A percentile compares a stretch with the other conserved stretches of the same genome.
phyloP scores from a whole-genome alignment of 202 grass and related monocot genomes.

The Setaria viridis region DNA sequence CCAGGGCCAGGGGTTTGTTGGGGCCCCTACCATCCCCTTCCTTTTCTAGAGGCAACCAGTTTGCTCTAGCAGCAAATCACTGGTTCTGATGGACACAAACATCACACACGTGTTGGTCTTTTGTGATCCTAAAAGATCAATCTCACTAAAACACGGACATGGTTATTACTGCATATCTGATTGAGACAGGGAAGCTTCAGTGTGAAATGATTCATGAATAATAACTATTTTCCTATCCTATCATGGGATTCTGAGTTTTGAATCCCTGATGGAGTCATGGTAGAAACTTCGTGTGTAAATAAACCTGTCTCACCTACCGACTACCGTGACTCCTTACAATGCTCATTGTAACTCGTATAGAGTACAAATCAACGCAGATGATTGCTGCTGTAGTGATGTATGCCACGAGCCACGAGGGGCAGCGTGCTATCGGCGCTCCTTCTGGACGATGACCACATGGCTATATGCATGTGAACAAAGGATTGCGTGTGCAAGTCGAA shows the following conservation, averaged over 20 bases:
- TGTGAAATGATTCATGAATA: neutral
- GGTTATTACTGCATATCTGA: neutral
- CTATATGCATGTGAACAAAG: neutral
- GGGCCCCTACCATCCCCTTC: neutral
- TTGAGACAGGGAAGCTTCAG: neutral
- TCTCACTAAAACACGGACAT: neutral
- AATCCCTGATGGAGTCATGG: neutral
- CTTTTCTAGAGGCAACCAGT: slow-evolving; percentile 10
- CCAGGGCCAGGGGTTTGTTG: neutral
- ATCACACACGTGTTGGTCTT: slow-evolving; percentile 1
- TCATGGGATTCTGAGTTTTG: neutral
- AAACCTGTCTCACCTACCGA: no score
- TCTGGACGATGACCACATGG: neutral
- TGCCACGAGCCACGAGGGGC: neutral
- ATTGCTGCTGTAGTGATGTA: neutral
- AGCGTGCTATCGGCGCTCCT: neutral
- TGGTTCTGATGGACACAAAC: neutral
- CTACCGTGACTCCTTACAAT: no score
- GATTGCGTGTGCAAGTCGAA: slow-evolving; percentile 20
- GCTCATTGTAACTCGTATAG: no score
- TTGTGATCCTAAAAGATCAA: neutral
- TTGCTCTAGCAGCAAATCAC: neutral
- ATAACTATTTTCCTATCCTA: neutral
- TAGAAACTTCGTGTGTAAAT: no score
- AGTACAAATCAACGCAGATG: neutral